phyloP scores from a whole-genome alignment of 805 yeast genomes.

The Metschnikowia gruessii region DNA sequence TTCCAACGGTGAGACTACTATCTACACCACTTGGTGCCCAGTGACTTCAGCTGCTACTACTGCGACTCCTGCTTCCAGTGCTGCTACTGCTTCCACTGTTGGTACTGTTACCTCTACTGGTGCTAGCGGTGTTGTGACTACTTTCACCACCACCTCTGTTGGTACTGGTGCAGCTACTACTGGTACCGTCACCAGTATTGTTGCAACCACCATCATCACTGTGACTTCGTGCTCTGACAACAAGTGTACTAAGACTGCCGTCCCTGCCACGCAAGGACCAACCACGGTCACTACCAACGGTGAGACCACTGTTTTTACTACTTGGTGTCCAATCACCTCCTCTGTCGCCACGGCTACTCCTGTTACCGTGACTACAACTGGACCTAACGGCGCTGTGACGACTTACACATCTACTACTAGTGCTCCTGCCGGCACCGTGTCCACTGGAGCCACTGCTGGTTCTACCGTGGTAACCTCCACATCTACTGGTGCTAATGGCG shows the following conservation, averaged over 20 bases:
- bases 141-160: neutral
- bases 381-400: conserved; percentile 3
- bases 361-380: conserved; percentile 15
- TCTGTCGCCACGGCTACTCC: conserved; percentile 18
- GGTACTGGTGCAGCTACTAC: too few species aligned
- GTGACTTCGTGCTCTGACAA: conserved; percentile 22
- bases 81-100: conserved; percentile 5
- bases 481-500: too few species aligned
- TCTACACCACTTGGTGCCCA: conserved; percentile 27
- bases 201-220: conserved; percentile 26
- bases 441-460: conserved; percentile 2
- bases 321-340: conserved; percentile 33
- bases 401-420: conserved; percentile 14
- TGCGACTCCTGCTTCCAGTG: neutral
- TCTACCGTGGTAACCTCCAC: too few species aligned
- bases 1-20: conserved; percentile 16
- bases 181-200: too few species aligned
- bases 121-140: neutral
- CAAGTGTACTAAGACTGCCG: conserved; percentile 16
- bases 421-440: too few species aligned
- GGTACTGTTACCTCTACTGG: conserved; percentile 20
- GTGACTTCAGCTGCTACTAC: conserved; percentile 5
- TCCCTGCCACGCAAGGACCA: conserved; percentile 34
- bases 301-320: conserved; percentile 25
- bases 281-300: conserved; percentile 23